A percentile compares a stretch with the other conserved stretches of the same genome.
phyloP scores from a whole-genome alignment of 805 yeast species.

The Jamesozyma lodderae region DNA sequence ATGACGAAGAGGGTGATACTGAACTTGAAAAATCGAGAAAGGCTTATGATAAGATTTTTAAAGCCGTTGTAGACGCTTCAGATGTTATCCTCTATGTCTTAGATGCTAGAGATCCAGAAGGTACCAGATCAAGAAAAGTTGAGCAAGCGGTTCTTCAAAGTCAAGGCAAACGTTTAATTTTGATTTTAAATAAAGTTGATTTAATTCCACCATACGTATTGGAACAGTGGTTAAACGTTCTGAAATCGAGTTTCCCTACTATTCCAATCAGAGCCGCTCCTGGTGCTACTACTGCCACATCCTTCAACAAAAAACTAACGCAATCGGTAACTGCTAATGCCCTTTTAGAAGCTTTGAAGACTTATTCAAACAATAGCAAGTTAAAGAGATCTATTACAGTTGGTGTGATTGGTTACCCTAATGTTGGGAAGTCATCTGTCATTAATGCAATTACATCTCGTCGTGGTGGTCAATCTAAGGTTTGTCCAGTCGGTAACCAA shows the following conservation, averaged over 20 bases:
- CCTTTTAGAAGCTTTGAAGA: constrained; percentile 70
- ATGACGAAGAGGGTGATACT: constrained; percentile 35
- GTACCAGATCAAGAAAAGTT: constrained; percentile 83
- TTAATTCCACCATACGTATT: constrained; percentile 79
- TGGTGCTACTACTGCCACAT: constrained; percentile 57
- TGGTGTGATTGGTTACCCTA: constrained; percentile 96
- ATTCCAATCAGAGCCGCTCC: constrained; percentile 78
- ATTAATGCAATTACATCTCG: constrained; percentile 81
- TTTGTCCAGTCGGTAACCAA: constrained; percentile 95
- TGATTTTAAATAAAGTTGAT: constrained; percentile 86
- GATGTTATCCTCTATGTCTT: constrained; percentile 89
- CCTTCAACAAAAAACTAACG: constrained; percentile 67
- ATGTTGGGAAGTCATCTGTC: constrained; percentile 92
- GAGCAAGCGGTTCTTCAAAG: constrained; percentile 81
- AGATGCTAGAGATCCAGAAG: constrained; percentile 96
- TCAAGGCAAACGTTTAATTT: constrained; percentile 70
- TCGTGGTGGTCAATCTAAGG: constrained; percentile 56
- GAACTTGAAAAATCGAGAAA: constrained; percentile 71
- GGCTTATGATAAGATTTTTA: constrained; percentile 90
- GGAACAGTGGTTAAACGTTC: constrained; percentile 72
- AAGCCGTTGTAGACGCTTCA: constrained; percentile 83
- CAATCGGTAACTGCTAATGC: constrained; percentile 63
- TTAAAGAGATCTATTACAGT: constrained; percentile 83
- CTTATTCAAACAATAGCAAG: constrained; percentile 75
- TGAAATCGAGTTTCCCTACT: constrained; percentile 81